These are phyloP conservation scores for Cryptosporidium bovis DNA, from an alignment of 169 alveolate species.

Conservation along the genomic window DNA sequence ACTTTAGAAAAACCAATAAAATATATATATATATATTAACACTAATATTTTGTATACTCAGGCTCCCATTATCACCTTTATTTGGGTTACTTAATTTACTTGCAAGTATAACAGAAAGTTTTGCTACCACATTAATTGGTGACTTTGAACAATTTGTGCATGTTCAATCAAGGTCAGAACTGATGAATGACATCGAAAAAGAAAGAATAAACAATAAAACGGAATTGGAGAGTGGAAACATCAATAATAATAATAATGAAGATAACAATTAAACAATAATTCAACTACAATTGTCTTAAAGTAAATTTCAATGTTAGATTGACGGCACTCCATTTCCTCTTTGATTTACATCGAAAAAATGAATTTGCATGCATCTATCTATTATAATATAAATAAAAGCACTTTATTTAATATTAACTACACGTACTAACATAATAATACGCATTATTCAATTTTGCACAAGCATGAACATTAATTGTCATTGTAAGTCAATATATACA, in stretches of 20 bases:
- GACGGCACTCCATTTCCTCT: too few species aligned
- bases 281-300: too few species aligned
- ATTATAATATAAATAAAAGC: background rate
- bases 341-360: too few species aligned
- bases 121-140: conserved; percentile 89
- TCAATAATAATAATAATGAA: background rate
- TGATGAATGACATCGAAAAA: conserved; percentile 79
- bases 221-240: conserved; percentile 12
- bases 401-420: conserved; percentile 3
- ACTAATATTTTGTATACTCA: conserved; percentile 76
- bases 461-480: conserved; percentile 72
- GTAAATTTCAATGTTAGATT: too few species aligned
- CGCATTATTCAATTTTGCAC: conserved; percentile 34
- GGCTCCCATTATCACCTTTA: conserved; percentile 86
- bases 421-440: background rate
- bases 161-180: conserved; percentile 82
- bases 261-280: too few species aligned
- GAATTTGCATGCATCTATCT: background rate
- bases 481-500: conserved; percentile 2
- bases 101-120: conserved; percentile 89
- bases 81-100: conserved; percentile 86
- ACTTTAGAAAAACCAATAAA: conserved; percentile 79
- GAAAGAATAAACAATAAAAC: conserved; percentile 24
- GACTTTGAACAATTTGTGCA: conserved; percentile 91
- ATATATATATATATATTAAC: conserved; percentile 73